A percentile compares a stretch with the other conserved stretches of the same genome.
Evolutionary conservation across 768 basidiomycete genomes (phyloP).

Genomic region (Psilocybe cubensis): DNA sequence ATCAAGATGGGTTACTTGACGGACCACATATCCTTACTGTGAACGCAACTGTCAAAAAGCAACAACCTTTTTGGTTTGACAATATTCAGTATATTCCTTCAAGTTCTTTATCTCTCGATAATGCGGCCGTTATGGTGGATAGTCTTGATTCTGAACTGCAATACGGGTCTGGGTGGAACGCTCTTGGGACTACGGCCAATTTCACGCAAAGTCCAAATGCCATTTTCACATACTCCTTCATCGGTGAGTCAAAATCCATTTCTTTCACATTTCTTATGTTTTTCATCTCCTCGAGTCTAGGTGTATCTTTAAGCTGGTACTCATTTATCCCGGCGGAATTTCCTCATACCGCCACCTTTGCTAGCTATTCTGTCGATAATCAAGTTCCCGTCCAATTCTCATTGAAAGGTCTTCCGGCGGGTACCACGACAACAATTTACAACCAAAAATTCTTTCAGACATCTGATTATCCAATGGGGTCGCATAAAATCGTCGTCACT

Average conservation of each 20-base stretch:
- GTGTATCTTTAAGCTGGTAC: conserved; percentile 27
- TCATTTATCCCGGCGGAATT: conserved; percentile 21
- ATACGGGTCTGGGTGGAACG: conserved; percentile 9
- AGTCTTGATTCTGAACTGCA: conserved; percentile 11
- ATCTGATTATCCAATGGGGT: conserved; percentile 14
- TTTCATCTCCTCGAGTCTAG: conserved; percentile 5
- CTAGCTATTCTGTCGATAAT: conserved; percentile 24
- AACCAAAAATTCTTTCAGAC: conserved; percentile 28
- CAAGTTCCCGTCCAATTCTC: conserved; percentile 17
- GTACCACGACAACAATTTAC: conserved; percentile 3
- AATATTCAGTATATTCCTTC: conserved; percentile 27
- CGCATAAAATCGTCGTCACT: conserved; percentile 23
- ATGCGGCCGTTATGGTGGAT: conserved; percentile 10
- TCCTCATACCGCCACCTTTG: conserved; percentile 16
- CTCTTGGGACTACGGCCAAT: conserved; percentile 20
- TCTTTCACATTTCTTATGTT: not conserved
- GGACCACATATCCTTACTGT: conserved; percentile 29
- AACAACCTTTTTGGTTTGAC: conserved; percentile 34
- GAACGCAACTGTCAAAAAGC: conserved; percentile 23
- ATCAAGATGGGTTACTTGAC: conserved; percentile 13
- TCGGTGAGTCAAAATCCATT: conserved; percentile 16
- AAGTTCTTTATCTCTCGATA: conserved; percentile 4
- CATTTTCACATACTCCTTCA: conserved; percentile 21
- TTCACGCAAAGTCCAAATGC: conserved; percentile 17
- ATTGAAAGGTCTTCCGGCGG: conserved; percentile 17